A percentile compares a stretch with the other conserved stretches of the same genome.
Evolutionary conservation across 768 basidiomycete genomes (phyloP).

Genomic region (Megacollybia marginata): DNA sequence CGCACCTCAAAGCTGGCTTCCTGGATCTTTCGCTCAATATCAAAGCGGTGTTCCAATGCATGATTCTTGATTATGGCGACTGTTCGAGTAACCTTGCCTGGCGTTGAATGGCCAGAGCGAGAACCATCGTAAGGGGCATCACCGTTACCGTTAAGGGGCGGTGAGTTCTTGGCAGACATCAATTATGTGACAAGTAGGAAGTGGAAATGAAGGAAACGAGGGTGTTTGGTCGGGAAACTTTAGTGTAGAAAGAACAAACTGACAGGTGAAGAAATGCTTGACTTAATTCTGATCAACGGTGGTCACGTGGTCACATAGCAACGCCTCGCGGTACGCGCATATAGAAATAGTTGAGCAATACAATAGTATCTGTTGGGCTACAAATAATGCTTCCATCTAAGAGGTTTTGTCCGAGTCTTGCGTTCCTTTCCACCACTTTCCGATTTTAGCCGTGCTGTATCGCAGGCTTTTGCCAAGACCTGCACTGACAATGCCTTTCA

Average conservation of each 20-base stretch:
- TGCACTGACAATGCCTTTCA: slow-evolving; percentile 83
- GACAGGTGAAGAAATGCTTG: too few relatives aligned
- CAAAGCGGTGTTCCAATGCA: slow-evolving; percentile 65
- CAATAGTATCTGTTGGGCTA: too few relatives aligned
- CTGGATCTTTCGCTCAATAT: slow-evolving; percentile 73
- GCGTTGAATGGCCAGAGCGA: background rate
- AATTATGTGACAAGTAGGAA: background rate
- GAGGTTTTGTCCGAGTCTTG: slow-evolving; percentile 3
- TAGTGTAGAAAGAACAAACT: too few relatives aligned
- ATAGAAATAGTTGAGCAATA: too few relatives aligned
- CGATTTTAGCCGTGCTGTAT: slow-evolving; percentile 70
- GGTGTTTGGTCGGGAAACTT: background rate
- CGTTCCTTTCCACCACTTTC: slow-evolving; percentile 71
- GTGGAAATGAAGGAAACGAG: background rate
- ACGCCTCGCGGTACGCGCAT: too few relatives aligned
- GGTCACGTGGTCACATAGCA: too few relatives aligned
- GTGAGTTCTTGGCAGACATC: background rate
- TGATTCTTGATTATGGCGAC: slow-evolving; percentile 82
- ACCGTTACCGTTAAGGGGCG: background rate
- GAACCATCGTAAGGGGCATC: background rate
- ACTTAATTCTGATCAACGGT: too few relatives aligned
- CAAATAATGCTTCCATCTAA: background rate
- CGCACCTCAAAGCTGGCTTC: slow-evolving; percentile 79
- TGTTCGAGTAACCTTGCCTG: slow-evolving; percentile 38
- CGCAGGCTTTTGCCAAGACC: slow-evolving; percentile 72